Percentiles rank a stretch among this genome's conserved stretches.
These are phyloP conservation scores for Chaetomium sp. DNA, from an alignment of 2,329 filamentous ascomycete genomes.

Conservation along the genomic window DNA sequence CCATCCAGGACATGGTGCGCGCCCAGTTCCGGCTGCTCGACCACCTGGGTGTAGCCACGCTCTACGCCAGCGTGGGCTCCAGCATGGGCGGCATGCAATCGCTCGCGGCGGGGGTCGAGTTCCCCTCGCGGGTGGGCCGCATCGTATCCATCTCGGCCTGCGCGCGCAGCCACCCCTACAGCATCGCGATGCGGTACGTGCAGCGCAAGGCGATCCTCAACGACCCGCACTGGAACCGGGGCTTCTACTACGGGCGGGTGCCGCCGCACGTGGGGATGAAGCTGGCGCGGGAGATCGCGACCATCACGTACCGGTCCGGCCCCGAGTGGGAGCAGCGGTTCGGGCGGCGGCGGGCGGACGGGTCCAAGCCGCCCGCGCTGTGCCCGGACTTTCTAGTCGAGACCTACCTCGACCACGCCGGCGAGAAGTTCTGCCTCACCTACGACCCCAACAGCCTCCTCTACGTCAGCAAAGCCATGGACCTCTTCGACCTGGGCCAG, in stretches of 20 bases:
- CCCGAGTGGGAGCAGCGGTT: conserved; percentile 98
- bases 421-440: conserved; percentile 96
- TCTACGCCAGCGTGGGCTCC: conserved; percentile 91
- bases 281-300: conserved; percentile 93
- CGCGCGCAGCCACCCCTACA: conserved; percentile 92
- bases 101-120: conserved; percentile 81
- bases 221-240: conserved; percentile 95
- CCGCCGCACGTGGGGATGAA: conserved; percentile 98
- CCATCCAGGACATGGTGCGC: conserved; percentile 95
- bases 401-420: conserved; percentile 96
- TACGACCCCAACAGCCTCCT: conserved; percentile 95
- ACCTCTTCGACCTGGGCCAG: conserved; percentile 87
- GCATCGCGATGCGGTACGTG: conserved; percentile 97
- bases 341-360: conserved; percentile 81
- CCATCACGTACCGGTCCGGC: conserved; percentile 93
- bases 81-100: conserved; percentile 99
- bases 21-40: conserved; percentile 92
- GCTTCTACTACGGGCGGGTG: conserved; percentile 86
- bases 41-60: conserved; percentile 69
- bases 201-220: conserved; percentile 98
- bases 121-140: conserved; percentile 77
- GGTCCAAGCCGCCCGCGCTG: conserved; percentile 83
- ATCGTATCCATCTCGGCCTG: conserved; percentile 92
- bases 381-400: conserved; percentile 98
- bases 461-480: conserved; percentile 99